phyloP scores from a whole-genome alignment of 192 early-diverging fungal species.

The Mortierella hygrophila region DNA sequence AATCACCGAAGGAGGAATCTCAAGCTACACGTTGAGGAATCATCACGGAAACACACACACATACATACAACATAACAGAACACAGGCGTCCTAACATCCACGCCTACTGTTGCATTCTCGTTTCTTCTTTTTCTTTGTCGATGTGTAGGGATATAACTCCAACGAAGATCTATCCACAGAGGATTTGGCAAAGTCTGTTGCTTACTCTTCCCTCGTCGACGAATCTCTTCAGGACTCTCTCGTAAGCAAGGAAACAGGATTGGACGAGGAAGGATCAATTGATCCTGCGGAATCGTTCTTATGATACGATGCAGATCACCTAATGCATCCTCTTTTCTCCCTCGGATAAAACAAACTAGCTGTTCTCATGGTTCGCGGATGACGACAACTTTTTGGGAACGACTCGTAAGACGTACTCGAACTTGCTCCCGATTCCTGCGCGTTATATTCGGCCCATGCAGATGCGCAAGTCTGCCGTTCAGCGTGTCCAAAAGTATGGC shows the following conservation, averaged over 20 bases:
- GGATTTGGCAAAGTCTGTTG: constrained; percentile 62
- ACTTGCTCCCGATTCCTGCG: constrained; percentile 75
- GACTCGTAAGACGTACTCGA: constrained; percentile 80
- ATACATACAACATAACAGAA: background rate
- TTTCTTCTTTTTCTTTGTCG: constrained; percentile 20
- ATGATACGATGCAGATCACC: background rate
- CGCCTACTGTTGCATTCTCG: constrained; percentile 5
- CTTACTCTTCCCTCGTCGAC: constrained; percentile 80
- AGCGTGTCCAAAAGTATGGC: constrained; percentile 73
- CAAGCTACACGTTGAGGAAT: background rate
- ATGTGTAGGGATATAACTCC: constrained; percentile 51
- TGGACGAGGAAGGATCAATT: background rate
- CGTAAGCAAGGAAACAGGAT: constrained; percentile 40
- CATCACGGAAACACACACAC: constrained; percentile 16
- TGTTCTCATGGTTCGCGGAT: constrained; percentile 89
- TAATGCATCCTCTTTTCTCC: background rate
- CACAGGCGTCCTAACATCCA: background rate
- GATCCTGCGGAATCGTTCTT: background rate
- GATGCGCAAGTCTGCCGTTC: constrained; percentile 76
- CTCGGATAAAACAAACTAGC: constrained; percentile 38
- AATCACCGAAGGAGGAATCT: background rate
- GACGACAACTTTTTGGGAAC: constrained; percentile 81
- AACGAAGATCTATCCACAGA: constrained; percentile 54
- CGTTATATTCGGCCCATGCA: constrained; percentile 80
- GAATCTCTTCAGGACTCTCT: constrained; percentile 82